These are phyloP conservation scores for Pichia heedii DNA, from an alignment of 805 yeast genomes.

Conservation along the genomic window DNA sequence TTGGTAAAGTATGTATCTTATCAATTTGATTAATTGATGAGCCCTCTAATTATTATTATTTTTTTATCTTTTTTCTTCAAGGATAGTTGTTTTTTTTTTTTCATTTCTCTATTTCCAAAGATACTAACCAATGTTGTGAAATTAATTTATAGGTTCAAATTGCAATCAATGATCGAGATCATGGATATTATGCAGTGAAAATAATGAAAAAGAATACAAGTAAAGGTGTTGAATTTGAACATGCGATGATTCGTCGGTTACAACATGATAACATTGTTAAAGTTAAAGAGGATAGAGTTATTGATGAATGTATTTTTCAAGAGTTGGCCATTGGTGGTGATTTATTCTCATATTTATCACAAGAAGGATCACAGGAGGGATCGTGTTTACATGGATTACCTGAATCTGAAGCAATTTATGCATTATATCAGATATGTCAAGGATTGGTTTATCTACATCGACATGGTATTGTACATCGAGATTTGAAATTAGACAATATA, in stretches of 20 bases:
- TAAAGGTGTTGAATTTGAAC: constrained; percentile 30
- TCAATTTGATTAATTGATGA: background rate
- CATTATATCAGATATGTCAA: constrained; percentile 45
- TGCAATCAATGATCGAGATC: constrained; percentile 21
- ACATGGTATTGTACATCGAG: constrained; percentile 53
- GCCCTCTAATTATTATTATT: background rate
- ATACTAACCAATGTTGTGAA: background rate
- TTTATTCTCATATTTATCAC: constrained; percentile 79
- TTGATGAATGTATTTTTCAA: constrained; percentile 73
- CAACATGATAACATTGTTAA: constrained; percentile 87
- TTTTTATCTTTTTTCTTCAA: no score
- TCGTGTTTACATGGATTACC: constrained; percentile 32
- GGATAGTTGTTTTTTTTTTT: no score
- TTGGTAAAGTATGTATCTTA: constrained; percentile 35
- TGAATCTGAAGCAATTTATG: constrained; percentile 46
- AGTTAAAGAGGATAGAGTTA: constrained; percentile 55
- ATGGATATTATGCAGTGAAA: constrained; percentile 40
- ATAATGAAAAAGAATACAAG: constrained; percentile 22
- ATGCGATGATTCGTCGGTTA: constrained; percentile 48
- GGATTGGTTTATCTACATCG: constrained; percentile 50
- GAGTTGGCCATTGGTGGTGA: constrained; percentile 97
- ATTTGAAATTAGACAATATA: constrained; percentile 60
- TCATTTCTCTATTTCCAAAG: background rate
- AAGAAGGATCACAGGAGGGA: constrained; percentile 56
- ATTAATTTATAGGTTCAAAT: constrained; percentile 17